Percentiles rank a stretch among this genome's conserved stretches.
These are phyloP conservation scores for Xylaria intraflava DNA, from an alignment of 495 filamentous ascomycete species.

Conservation along the genomic window DNA sequence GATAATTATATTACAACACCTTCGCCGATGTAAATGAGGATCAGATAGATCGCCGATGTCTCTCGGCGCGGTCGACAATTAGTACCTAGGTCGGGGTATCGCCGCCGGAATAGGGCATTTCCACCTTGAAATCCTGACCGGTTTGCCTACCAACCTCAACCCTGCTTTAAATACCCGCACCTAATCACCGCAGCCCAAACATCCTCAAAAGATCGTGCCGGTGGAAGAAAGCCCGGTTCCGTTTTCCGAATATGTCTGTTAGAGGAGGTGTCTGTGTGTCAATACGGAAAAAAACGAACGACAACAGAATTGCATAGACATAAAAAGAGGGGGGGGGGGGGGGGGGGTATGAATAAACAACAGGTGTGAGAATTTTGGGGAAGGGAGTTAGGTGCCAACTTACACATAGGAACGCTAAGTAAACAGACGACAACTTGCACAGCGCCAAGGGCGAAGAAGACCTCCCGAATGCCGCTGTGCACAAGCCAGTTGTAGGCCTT, in stretches of 20 bases:
- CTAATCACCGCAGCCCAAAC: conserved; percentile 24
- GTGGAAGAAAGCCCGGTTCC: conserved; percentile 62
- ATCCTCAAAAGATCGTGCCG: conserved; percentile 64
- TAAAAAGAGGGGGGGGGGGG: background rate
- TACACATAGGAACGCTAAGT: conserved; percentile 69
- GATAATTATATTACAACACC: too few species aligned
- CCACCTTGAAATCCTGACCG: background rate
- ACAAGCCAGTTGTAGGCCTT: conserved; percentile 77
- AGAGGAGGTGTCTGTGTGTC: background rate
- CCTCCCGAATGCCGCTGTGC: conserved; percentile 41
- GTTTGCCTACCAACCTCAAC: background rate
- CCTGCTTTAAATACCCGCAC: too few species aligned
- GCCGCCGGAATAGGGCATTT: background rate
- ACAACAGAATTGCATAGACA: background rate
- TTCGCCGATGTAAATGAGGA: too few species aligned
- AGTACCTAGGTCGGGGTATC: too few species aligned
- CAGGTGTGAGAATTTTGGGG: background rate
- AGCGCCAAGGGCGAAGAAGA: conserved; percentile 65
- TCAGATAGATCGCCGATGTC: too few species aligned
- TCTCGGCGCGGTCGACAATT: too few species aligned
- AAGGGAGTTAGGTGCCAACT: conserved; percentile 13
- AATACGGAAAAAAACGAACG: background rate
- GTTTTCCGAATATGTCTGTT: conserved; percentile 74
- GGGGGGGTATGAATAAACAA: background rate
- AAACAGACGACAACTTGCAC: conserved; percentile 71